These are phyloP conservation scores for Ambrosia trifida DNA, from an alignment of 129 eudicot species.

Conservation along the genomic window DNA sequence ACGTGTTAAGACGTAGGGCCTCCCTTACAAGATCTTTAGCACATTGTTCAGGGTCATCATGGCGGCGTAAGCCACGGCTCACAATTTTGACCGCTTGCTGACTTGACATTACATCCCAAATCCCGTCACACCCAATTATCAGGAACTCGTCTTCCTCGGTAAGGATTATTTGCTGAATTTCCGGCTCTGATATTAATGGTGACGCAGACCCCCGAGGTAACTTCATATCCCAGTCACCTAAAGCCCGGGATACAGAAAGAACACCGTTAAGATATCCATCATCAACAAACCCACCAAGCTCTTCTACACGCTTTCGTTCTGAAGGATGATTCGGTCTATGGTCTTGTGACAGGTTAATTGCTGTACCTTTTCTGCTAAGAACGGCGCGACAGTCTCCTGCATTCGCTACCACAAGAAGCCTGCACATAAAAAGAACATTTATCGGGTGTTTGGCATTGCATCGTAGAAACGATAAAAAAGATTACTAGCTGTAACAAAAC, in stretches of 20 bases:
- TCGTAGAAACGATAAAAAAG: neutral
- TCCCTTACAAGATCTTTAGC: constrained; percentile 74
- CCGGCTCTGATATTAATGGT: constrained; percentile 67
- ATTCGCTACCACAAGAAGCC: constrained; percentile 74
- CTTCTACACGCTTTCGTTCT: constrained; percentile 56
- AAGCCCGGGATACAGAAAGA: constrained; percentile 59
- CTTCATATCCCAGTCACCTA: constrained; percentile 86
- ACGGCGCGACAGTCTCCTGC: constrained; percentile 82
- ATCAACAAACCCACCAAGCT: constrained; percentile 62
- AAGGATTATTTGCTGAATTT: constrained; percentile 44
- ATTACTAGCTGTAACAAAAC: no score
- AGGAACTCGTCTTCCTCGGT: constrained; percentile 46
- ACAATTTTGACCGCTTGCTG: constrained; percentile 72
- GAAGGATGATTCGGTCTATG: constrained; percentile 53
- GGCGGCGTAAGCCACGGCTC: constrained; percentile 57
- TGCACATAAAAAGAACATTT: constrained; percentile 24
- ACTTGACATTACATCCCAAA: constrained; percentile 77
- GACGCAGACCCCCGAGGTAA: constrained; percentile 63
- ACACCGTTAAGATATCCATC: constrained; percentile 70
- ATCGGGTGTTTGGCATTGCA: neutral
- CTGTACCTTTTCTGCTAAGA: constrained; percentile 63
- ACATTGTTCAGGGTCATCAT: constrained; percentile 65
- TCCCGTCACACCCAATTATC: constrained; percentile 59
- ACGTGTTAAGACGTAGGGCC: constrained; percentile 62
- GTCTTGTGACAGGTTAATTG: constrained; percentile 71